Evolutionary conservation across 2,329 filamentous ascomycete genomes (phyloP).

Genomic region (Hymenoscyphus occultus): DNA sequence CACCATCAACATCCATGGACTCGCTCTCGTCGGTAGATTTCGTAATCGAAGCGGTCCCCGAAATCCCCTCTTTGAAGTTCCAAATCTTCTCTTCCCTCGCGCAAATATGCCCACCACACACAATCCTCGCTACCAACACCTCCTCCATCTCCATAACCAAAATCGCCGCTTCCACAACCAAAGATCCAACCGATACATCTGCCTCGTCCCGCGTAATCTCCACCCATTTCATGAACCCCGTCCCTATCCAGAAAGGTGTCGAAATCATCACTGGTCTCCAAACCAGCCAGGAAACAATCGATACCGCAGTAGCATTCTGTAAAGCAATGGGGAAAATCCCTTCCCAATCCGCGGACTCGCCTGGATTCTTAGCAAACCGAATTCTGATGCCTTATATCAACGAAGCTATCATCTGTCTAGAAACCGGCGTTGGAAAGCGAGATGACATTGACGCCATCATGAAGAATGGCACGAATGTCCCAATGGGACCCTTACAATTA

Average conservation of each 20-base stretch:
- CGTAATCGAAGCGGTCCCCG: conserved; percentile 95
- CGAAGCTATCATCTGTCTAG: conserved; percentile 92
- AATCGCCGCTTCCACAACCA: conserved; percentile 83
- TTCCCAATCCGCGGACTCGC: conserved; percentile 82
- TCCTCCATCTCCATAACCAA: conserved; percentile 98
- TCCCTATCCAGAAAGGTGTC: conserved; percentile 93
- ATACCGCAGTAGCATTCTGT: conserved; percentile 81
- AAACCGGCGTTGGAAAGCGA: conserved; percentile 83
- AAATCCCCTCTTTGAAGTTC: conserved; percentile 83
- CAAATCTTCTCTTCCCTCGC: conserved; percentile 84
- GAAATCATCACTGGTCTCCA: conserved; percentile 96
- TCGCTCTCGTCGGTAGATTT: conserved; percentile 84
- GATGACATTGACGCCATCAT: conserved; percentile 97
- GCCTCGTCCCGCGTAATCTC: conserved; percentile 85
- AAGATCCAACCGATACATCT: conserved; percentile 74
- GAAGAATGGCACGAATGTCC: conserved; percentile 98
- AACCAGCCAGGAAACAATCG: conserved; percentile 77
- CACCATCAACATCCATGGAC: conserved; percentile 69
- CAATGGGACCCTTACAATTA: conserved; percentile 91
- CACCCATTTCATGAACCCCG: conserved; percentile 99
- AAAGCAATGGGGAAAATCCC: conserved; percentile 90
- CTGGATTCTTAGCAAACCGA: conserved; percentile 92
- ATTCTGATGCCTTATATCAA: conserved; percentile 99
- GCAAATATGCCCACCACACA: conserved; percentile 74
- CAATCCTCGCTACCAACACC: conserved; percentile 94